phyloP scores from a whole-genome alignment of 306 rosid species.

The Pachyrhizus erosus region DNA sequence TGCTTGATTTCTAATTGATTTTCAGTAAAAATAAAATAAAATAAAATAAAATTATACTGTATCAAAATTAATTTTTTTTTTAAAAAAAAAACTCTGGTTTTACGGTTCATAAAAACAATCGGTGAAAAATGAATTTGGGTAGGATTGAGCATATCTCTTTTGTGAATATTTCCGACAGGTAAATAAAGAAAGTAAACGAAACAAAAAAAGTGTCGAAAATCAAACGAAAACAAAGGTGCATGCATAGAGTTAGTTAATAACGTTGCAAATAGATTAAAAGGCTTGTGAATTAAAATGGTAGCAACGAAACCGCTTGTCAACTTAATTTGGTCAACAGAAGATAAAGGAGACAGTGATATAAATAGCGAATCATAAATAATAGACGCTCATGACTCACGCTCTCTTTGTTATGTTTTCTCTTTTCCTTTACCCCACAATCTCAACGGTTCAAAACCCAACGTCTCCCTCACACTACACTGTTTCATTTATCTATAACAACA shows the following conservation, averaged over 20 bases:
- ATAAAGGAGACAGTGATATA: background rate
- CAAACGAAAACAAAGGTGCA: background rate
- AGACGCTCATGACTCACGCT: slow-evolving; percentile 45
- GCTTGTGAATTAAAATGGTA: background rate
- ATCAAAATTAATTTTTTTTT: too few relatives aligned
- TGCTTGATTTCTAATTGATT: too few relatives aligned
- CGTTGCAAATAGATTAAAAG: too few relatives aligned
- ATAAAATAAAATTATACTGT: too few relatives aligned
- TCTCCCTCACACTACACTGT: slow-evolving; percentile 14
- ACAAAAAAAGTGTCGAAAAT: background rate
- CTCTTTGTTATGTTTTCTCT: slow-evolving; percentile 24
- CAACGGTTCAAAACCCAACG: slow-evolving; percentile 54
- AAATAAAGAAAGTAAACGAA: background rate
- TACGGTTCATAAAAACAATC: too few relatives aligned
- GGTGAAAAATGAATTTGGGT: too few relatives aligned
- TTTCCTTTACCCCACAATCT: slow-evolving; percentile 45
- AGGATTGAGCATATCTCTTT: background rate
- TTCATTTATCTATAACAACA: background rate
- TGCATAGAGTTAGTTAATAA: background rate
- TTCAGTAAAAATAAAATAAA: too few relatives aligned
- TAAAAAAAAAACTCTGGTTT: too few relatives aligned
- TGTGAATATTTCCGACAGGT: background rate
- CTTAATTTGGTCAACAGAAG: slow-evolving; percentile 1
- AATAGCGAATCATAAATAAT: background rate
- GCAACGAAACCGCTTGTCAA: background rate